Conservation (phyloP, 2,329 filamentous ascomycete species). For the Talaromyces sp. region DNA sequence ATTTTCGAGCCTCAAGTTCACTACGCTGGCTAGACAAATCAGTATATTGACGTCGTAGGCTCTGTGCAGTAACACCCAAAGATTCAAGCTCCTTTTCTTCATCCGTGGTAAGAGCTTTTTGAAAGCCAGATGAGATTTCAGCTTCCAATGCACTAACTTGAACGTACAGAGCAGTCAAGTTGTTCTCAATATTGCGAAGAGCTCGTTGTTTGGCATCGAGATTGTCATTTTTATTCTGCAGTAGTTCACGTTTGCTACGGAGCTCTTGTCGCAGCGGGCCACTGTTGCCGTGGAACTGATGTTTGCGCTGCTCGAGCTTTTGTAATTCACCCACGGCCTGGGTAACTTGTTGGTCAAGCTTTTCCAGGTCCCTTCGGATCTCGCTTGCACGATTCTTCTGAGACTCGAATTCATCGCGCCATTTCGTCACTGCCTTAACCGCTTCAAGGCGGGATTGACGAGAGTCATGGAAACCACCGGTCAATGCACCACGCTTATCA, state of each 20-base stretch:
- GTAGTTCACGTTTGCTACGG: constrained; percentile 67
- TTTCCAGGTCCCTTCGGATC: constrained; percentile 67
- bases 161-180: constrained; percentile 71
- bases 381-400: constrained; percentile 62
- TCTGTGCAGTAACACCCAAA: constrained; percentile 66
- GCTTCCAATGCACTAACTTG: constrained; percentile 73
- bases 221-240: constrained; percentile 69
- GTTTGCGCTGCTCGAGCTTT: constrained; percentile 73
- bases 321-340: constrained; percentile 77
- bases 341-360: constrained; percentile 85
- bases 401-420: constrained; percentile 69
- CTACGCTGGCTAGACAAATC: constrained; percentile 69
- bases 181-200: constrained; percentile 66
- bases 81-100: constrained; percentile 78
- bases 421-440: constrained; percentile 69
- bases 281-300: constrained; percentile 76
- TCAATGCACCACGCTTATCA: constrained; percentile 92
- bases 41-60: constrained; percentile 72
- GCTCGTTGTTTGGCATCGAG: constrained; percentile 67
- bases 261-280: constrained; percentile 76
- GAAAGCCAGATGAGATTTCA: constrained; percentile 82
- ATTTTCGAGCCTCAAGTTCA: constrained; percentile 76
- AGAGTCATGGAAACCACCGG: constrained; percentile 87
- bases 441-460: constrained; percentile 83
- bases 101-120: constrained; percentile 77